Conservation (phyloP, 495 filamentous ascomycete species). For the Talaromyces proteolyticus region DNA sequence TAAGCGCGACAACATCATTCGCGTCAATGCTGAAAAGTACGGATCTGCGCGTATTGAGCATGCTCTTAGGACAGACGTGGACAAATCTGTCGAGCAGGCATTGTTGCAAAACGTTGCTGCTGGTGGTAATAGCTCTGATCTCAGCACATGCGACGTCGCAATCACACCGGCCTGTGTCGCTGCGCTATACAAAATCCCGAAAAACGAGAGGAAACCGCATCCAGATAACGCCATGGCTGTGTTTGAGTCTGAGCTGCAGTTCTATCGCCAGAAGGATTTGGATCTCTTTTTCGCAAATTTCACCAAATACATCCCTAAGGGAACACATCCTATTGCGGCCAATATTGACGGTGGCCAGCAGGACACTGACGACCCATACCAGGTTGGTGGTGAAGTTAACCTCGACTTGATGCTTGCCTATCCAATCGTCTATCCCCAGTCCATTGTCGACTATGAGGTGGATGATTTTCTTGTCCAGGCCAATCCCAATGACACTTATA, state of each 20-base stretch:
- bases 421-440: slow-evolving; percentile 47
- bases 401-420: slow-evolving; percentile 43
- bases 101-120: background rate
- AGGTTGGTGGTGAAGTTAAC: slow-evolving; percentile 33
- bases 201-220: slow-evolving; percentile 16
- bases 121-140: background rate
- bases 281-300: slow-evolving; percentile 51
- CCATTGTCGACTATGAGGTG: slow-evolving; percentile 47
- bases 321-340: slow-evolving; percentile 34
- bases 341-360: slow-evolving; percentile 35
- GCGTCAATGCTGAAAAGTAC: background rate
- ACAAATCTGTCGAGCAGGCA: background rate
- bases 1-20: background rate
- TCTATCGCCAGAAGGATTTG: slow-evolving; percentile 49
- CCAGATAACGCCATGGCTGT: slow-evolving; percentile 46
- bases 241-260: slow-evolving; percentile 37
- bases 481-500: slow-evolving; percentile 26
- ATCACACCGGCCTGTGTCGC: slow-evolving; percentile 45
- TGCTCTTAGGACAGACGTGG: background rate
- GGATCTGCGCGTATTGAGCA: background rate
- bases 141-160: slow-evolving; percentile 15
- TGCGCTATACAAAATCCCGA: slow-evolving; percentile 45
- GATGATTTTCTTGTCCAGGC: slow-evolving; percentile 43
- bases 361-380: slow-evolving; percentile 19
- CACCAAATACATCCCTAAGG: slow-evolving; percentile 29